A percentile compares a stretch with the other conserved stretches of the same genome.
These are phyloP conservation scores for Strigomonas culicis DNA, from an alignment of 208 protist species.

Conservation along the genomic window DNA sequence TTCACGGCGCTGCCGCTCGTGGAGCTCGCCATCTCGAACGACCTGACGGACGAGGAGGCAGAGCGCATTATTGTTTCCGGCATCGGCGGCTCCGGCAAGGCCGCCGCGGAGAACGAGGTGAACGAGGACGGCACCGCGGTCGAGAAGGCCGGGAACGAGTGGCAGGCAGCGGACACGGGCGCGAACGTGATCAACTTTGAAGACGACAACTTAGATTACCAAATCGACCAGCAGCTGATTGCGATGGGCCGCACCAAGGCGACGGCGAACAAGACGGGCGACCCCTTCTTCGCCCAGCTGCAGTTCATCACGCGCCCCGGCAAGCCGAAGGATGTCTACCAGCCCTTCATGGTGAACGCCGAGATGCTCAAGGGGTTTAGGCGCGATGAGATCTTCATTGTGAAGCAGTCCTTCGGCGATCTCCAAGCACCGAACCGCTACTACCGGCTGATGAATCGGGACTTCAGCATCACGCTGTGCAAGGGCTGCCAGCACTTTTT, in stretches of 20 bases:
- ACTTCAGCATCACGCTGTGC: conserved; percentile 80
- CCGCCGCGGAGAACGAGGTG: conserved; percentile 13
- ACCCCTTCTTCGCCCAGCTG: conserved; percentile 89
- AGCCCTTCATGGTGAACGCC: conserved; percentile 77
- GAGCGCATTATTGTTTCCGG: conserved; percentile 75
- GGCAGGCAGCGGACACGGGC: conserved; percentile 47
- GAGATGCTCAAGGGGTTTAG: conserved; percentile 79
- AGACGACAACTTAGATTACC: conserved; percentile 83
- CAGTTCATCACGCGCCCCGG: conserved; percentile 75
- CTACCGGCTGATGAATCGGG: conserved; percentile 84
- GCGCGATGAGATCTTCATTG: conserved; percentile 87
- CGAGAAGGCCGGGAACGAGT: conserved; percentile 32
- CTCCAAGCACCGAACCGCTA: conserved; percentile 80
- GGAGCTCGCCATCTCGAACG: conserved; percentile 89
- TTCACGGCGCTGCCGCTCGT: conserved; percentile 94
- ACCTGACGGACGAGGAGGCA: conserved; percentile 85
- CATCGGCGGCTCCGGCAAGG: conserved; percentile 32
- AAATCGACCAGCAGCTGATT: conserved; percentile 78
- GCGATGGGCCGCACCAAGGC: conserved; percentile 69
- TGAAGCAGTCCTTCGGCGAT: conserved; percentile 57
- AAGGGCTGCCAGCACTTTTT: conserved; percentile 94
- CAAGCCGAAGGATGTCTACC: conserved; percentile 62
- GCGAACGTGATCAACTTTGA: conserved; percentile 90
- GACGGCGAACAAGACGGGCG: conserved; percentile 58
- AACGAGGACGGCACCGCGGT: background rate